Base-by-base conservation (phyloP, 768 basidiomycete species). In the Suillus alpinus region DNA sequence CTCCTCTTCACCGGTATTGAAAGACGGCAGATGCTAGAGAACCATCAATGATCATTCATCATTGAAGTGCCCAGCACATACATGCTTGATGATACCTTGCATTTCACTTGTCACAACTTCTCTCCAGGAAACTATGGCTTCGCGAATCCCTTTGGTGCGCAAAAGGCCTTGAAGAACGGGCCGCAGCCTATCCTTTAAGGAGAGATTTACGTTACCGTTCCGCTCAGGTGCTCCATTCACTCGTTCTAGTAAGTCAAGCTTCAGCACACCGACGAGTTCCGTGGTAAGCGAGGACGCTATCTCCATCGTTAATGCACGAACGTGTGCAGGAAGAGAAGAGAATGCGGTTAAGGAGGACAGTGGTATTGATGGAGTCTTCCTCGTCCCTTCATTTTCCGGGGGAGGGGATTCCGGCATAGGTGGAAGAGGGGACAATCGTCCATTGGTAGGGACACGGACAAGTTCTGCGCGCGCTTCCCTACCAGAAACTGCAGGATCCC, bases 101-200 rank as follows among this genome's bases (percentile, higher is more conserved):
- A 94, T 76, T 62, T 90, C 88, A 14, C 71, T 74, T 61, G 91
- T 73, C 18, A 86, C 88, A 5, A 85, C 81, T 41, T 89, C 85
- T 63, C 89, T 77, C 89, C 92, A 94, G 16, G 84, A 82, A 12
- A 82, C 65, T 32, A 85, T 77, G 1, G 85, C 87, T 62, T 90
- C 89, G 56, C 85, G 84, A 44, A 94, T 70, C 3, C 87, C 89
- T 46, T 80, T 83, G 0, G 91, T 91, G 62, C 91, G 80, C 26
- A 86, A 74, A 53, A 98, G 80, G n/a, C 92, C 92, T 36, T 86
- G 81, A 31, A 97, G 70, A 49, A 95, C 68, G 2, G 94, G 94
- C 31, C 81, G 81, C 41, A 94, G 66, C 34, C 86, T 78, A 63
- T 92, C 89, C 57, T 80, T 80, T 53, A 92, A 69, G 1, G 78